Evolutionary conservation across 306 rosid species (phyloP), one percentile per base, ranked within the genome.

Genomic region (Nissolia schottii): DNA sequence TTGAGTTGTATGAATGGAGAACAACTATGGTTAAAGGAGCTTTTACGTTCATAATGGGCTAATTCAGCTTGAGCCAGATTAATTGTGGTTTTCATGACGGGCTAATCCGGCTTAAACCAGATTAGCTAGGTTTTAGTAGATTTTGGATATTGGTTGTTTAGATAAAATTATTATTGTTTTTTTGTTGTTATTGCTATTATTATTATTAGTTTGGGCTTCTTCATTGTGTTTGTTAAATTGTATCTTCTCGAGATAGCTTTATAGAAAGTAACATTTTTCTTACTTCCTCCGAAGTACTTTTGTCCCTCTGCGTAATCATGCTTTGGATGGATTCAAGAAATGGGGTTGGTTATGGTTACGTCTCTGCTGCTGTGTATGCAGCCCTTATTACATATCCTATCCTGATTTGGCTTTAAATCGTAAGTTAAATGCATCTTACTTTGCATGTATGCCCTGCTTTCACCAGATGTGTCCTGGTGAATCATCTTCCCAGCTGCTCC

Each of bases 381-480:
- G 99, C 96, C 64, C 96, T 94, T 22, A 77, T 91, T 51, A 91
- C 97, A 15, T 94, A 91, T 78, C 99, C 99, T 94, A 91, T 78
- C 99, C 99, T 15, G 99, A 94, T 82, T 81, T 94, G 83, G 97
- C 89, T 75, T 79, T 89, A 86, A 91, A 94, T 81, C 78, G 99
- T 94, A 85, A 85, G 99, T 78, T 25, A 31, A 16, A 37, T 50
- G 53, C 23, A n/a, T 63, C 49, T 65, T n/a, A n/a, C n/a, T 78
- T 64, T 70, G 43, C 28, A 25, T 73, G 71, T 60, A 3, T 34
- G 80, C n/a, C n/a, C n/a, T 56, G 71, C 63, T 83, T 78, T 81
- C 76, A 78, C 76, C 99, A 94, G 99, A 94, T 74, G 85, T 87
- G 79, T 91, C 93, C 82, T 94, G 99, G 90, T 91, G 95, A 94